Conservation (phyloP, 805 yeast genomes). For the Candida ipomoeae region DNA sequence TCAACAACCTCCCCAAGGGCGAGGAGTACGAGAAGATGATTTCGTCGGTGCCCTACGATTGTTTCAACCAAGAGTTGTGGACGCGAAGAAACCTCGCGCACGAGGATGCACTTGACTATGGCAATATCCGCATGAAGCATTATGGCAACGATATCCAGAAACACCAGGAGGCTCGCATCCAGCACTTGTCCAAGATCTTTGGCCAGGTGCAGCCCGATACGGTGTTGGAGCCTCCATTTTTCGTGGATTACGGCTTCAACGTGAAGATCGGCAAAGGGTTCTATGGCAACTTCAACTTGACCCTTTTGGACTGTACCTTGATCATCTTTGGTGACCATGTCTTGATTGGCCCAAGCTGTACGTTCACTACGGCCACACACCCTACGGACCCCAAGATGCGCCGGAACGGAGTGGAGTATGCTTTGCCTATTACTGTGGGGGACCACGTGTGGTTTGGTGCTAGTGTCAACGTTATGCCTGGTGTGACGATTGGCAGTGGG, state of each 20-base stretch:
- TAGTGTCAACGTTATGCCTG: constrained; percentile 53
- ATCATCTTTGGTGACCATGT: constrained; percentile 60
- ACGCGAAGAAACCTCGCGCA: constrained; percentile 28
- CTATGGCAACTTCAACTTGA: constrained; percentile 55
- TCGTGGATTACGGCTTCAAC: constrained; percentile 66
- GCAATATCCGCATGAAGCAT: constrained; percentile 29
- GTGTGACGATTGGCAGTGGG: constrained; percentile 61
- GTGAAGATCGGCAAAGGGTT: constrained; percentile 51
- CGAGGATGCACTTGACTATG: constrained; percentile 35
- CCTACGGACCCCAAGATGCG: constrained; percentile 50
- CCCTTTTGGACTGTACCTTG: constrained; percentile 56
- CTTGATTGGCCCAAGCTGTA: constrained; percentile 59
- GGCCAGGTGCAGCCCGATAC: constrained; percentile 43
- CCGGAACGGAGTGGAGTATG: constrained; percentile 45
- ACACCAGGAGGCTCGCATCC: constrained; percentile 34
- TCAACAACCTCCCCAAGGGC: constrained; percentile 31
- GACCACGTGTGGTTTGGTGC: constrained; percentile 69
- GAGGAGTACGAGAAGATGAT: constrained; percentile 55
- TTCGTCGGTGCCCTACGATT: constrained; percentile 45
- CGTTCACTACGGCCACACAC: constrained; percentile 61
- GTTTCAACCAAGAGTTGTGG: constrained; percentile 25
- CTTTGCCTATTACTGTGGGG: constrained; percentile 55
- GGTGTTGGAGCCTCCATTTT: constrained; percentile 55
- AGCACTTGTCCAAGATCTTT: constrained; percentile 37
- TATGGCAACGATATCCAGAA: constrained; percentile 23